Evolutionary conservation across 2,329 filamentous ascomycete genomes (phyloP), one percentile per base, ranked within the genome.

Genomic region (Neocucurbitaria cava): DNA sequence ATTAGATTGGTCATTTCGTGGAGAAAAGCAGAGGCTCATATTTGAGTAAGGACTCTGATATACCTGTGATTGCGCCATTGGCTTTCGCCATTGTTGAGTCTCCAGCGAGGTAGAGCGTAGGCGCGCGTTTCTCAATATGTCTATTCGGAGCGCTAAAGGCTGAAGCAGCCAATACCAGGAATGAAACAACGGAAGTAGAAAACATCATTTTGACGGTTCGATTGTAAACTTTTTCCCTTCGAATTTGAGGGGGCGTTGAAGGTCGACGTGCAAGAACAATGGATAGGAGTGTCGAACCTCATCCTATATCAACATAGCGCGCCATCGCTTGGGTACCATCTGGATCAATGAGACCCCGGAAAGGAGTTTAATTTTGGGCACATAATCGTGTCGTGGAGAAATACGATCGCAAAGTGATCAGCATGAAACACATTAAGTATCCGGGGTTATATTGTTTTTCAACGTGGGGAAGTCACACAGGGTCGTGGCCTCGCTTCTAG

Each of bases 61-160:
- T 68, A 77, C 78, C 79, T 15, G 73, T 79, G 15, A 75, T 72
- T 6, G 77, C 79, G 26, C 78, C 78, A 4, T 79, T 81, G 10
- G 71, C 77, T 36, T 68, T 71, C 2, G 84, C 84, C 84, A 87
- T 88, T 1, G 86, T 88, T 15, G 83, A 86, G 67, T 88, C 86
- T 30, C 86, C 86, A 8, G 82, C 83, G 33, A 87, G 75, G 61
- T 84, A 85, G 18, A 86, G 74, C 0, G 80, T 85, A 18, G 66
- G 72, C 21, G 72, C 70, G 20, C 71, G 70, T 46, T 72, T 73
- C 26, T 51, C 36, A 10, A 68, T 41, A 36, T 49, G 46, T 24
- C 52, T 46, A 55, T 53, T 59, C 9, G 72, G 71, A 5, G 70
- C 69, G 54, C 51, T 55, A 17, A 66, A n/a, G 6, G 59, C 66